Percentiles rank a stretch among this genome's conserved stretches.
Evolutionary conservation across 768 basidiomycete species (phyloP).

Genomic region (Antrodiella citrinella): DNA sequence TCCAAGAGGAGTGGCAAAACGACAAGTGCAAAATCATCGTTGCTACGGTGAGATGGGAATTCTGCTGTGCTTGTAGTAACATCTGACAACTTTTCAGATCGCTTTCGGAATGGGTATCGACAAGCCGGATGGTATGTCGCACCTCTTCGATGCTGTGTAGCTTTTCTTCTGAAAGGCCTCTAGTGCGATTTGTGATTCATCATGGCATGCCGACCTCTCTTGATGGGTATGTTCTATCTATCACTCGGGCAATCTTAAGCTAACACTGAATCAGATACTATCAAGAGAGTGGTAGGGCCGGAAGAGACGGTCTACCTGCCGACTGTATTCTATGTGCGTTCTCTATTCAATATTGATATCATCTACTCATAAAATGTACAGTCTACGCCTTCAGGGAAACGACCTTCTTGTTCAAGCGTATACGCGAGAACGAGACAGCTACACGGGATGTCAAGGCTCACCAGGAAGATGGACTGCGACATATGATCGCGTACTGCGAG

Average conservation of each 20-base stretch:
- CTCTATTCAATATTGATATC: background rate
- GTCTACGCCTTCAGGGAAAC: constrained; percentile 63
- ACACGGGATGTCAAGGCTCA: constrained; percentile 45
- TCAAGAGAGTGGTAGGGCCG: constrained; percentile 96
- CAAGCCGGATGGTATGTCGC: constrained; percentile 59
- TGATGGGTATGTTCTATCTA: constrained; percentile 52
- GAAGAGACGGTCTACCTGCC: constrained; percentile 78
- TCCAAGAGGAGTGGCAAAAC: constrained; percentile 67
- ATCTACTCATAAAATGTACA: constrained; percentile 21
- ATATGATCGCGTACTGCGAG: constrained; percentile 72
- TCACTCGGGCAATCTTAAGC: background rate
- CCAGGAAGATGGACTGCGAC: constrained; percentile 53
- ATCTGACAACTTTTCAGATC: constrained; percentile 41
- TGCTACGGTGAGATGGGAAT: constrained; percentile 92
- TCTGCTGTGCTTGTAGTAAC: constrained; percentile 15
- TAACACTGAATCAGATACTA: constrained; percentile 49
- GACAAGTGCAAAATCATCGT: constrained; percentile 76
- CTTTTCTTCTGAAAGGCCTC: constrained; percentile 2
- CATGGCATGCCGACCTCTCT: constrained; percentile 73
- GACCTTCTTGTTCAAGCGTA: constrained; percentile 46
- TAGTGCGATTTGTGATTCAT: constrained; percentile 92
- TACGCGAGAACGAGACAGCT: constrained; percentile 45
- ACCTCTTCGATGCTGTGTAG: background rate
- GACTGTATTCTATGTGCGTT: constrained; percentile 81
- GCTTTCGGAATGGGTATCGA: constrained; percentile 99